These are phyloP conservation scores for Nepenthes mirabilis DNA, from an alignment of 148 eudicot genomes.

Conservation along the genomic window DNA sequence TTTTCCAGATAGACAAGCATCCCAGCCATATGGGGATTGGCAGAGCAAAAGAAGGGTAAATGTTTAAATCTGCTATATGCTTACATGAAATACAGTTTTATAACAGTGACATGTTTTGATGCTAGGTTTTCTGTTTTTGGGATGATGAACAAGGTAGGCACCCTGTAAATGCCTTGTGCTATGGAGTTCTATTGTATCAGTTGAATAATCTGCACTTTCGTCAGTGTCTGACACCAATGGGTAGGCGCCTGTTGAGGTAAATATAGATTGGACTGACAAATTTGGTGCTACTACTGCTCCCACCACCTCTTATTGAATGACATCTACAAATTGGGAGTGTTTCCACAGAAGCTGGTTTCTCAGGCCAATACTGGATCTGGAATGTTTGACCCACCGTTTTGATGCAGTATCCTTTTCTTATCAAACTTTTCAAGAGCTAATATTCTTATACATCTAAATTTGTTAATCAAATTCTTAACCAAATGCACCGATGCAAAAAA, in stretches of 20 bases:
- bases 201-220: conserved; percentile 14
- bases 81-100: conserved; percentile 6
- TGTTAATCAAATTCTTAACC: neutral
- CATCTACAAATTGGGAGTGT: conserved; percentile 5
- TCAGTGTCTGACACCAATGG: conserved; percentile 96
- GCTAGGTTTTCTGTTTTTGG: conserved; percentile 98
- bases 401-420: conserved; percentile 78
- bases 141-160: conserved; percentile 88
- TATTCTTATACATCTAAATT: neutral
- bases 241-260: conserved; percentile 89
- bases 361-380: conserved; percentile 79
- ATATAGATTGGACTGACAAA: neutral
- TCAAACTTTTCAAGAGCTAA: neutral
- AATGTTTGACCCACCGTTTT: conserved; percentile 63
- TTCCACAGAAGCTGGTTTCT: conserved; percentile 83
- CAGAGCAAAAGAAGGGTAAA: conserved; percentile 96
- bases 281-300: conserved; percentile 1
- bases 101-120: conserved; percentile 5
- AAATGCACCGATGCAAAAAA: neutral
- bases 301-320: neutral
- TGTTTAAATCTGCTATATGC: conserved; percentile 9
- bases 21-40: conserved; percentile 99
- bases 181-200: conserved; percentile 5
- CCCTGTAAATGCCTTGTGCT: neutral
- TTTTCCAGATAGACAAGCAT: conserved; percentile 92